Conservation (phyloP, 257 asterid genomes). For the Scutellaria galericulata region DNA sequence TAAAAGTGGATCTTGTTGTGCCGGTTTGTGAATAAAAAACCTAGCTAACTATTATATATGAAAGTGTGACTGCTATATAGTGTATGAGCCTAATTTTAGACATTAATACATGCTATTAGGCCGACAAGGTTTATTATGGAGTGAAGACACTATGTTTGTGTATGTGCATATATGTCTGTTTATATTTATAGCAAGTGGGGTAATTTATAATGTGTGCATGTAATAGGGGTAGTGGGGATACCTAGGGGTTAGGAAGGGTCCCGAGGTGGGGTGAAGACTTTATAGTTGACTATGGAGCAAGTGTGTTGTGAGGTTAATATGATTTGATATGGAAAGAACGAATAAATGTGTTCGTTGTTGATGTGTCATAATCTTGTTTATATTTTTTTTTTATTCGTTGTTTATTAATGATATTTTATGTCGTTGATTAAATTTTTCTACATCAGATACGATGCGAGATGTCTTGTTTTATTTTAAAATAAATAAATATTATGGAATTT, state of each 20-base stretch:
- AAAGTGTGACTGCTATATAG: background rate
- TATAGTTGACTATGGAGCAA: background rate
- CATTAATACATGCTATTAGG: background rate
- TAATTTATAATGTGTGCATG: conserved; percentile 9
- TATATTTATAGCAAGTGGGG: conserved; percentile 25
- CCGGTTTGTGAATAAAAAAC: background rate
- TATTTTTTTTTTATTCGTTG: too few relatives aligned
- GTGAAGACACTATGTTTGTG: conserved; percentile 1
- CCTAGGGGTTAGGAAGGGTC: background rate
- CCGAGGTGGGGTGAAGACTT: conserved; percentile 20
- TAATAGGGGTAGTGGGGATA: background rate
- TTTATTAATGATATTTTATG: too few relatives aligned
- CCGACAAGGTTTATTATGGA: background rate
- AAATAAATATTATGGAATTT: too few relatives aligned
- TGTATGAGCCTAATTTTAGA: conserved; percentile 7
- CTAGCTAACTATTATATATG: background rate
- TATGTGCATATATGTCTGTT: background rate
- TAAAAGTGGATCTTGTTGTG: background rate
- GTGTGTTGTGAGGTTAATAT: too few relatives aligned
- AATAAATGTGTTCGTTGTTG: too few relatives aligned
- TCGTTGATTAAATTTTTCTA: too few relatives aligned
- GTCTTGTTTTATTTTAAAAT: too few relatives aligned
- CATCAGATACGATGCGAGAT: too few relatives aligned
- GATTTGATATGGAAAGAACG: too few relatives aligned
- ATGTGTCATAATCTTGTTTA: too few relatives aligned